phyloP scores from a whole-genome alignment of 1,284 basidiomycete species.

The Pascua sp. region DNA sequence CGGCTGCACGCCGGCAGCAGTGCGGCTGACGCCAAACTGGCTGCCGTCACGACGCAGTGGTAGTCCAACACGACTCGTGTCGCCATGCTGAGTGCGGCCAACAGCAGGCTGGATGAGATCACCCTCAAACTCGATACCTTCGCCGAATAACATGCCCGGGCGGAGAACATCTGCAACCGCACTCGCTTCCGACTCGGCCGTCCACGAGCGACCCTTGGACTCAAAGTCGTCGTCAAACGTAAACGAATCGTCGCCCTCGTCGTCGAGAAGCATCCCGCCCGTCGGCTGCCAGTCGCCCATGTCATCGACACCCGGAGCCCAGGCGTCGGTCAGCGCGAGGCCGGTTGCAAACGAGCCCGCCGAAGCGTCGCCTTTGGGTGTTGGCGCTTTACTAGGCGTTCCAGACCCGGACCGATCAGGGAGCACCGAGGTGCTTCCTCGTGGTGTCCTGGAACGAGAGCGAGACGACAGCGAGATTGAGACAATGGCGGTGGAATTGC shows the following conservation, averaged over 20 bases:
- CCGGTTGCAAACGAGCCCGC: neutral
- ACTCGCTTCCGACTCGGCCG: conserved; percentile 18
- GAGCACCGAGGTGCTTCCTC: conserved; percentile 22
- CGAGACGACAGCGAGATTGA: conserved; percentile 42
- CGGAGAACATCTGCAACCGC: conserved; percentile 35
- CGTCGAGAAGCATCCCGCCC: conserved; percentile 41
- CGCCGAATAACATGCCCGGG: conserved; percentile 44
- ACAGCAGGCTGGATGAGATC: conserved; percentile 45
- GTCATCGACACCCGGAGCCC: conserved; percentile 31
- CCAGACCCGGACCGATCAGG: conserved; percentile 29
- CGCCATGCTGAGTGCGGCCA: conserved; percentile 23
- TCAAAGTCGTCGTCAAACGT: conserved; percentile 22
- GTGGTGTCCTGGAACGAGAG: conserved; percentile 41
- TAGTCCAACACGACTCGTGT: conserved; percentile 23
- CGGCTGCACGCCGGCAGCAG: conserved; percentile 5
- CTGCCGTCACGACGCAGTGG: conserved; percentile 42
- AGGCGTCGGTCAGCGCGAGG: conserved; percentile 23
- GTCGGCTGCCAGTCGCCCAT: conserved; percentile 43
- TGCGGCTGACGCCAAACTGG: conserved; percentile 27
- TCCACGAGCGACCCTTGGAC: conserved; percentile 16
- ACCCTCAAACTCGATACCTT: conserved; percentile 46
- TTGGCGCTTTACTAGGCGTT: conserved; percentile 34
- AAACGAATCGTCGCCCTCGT: conserved; percentile 15
- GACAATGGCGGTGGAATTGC: conserved; percentile 43
- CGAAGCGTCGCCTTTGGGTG: conserved; percentile 17